These are phyloP conservation scores for Gossypium davidsonii DNA, from an alignment of 441 rosid genomes.

Conservation along the genomic window DNA sequence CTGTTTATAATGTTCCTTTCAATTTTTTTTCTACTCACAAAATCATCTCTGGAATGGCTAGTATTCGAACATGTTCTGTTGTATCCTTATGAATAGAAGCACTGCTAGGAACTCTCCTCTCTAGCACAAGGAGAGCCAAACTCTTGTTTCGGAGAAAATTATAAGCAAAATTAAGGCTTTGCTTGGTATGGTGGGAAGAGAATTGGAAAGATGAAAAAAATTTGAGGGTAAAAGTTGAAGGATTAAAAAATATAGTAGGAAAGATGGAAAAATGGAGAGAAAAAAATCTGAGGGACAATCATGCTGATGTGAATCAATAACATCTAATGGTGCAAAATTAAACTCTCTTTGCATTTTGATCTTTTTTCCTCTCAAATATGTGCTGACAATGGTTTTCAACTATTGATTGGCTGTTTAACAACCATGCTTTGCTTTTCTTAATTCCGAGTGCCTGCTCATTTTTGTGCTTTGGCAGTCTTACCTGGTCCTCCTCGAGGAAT, in stretches of 20 bases:
- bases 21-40: not conserved
- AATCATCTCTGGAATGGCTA: not conserved
- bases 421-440: not conserved
- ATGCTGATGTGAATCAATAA: not conserved
- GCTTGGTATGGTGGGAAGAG: too few relatives aligned
- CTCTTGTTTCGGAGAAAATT: not conserved
- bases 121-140: not conserved
- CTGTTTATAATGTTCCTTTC: not conserved
- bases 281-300: not conserved
- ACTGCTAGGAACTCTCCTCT: not conserved
- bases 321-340: not conserved
- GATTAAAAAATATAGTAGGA: too few relatives aligned
- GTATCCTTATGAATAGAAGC: not conserved
- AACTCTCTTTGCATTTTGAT: not conserved
- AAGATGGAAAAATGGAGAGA: too few relatives aligned
- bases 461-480: not conserved
- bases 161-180: not conserved
- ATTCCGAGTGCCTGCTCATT: not conserved
- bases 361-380: not conserved
- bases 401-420: not conserved
- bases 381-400: not conserved
- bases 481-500: too few relatives aligned
- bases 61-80: not conserved
- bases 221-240: too few relatives aligned
- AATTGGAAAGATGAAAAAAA: too few relatives aligned